These are phyloP conservation scores for Lichtheimia hyalospora DNA, from an alignment of 371 early-diverging fungal species.

Conservation along the genomic window DNA sequence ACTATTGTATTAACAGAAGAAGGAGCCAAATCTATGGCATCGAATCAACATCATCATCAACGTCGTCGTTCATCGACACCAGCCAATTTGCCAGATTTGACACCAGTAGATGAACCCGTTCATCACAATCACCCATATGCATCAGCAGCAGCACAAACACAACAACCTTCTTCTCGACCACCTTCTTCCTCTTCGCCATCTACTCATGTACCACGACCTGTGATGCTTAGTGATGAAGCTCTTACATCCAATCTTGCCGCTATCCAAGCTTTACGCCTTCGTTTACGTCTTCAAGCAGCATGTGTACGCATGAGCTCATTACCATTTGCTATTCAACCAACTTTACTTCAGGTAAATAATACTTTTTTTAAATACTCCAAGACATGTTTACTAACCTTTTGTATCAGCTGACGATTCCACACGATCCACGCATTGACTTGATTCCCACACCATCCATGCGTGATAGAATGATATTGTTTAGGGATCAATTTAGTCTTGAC, in stretches of 20 bases:
- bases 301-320: slow-evolving; percentile 20
- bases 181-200: not conserved
- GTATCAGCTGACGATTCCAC: slow-evolving; percentile 35
- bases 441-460: slow-evolving; percentile 51
- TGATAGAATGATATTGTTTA: slow-evolving; percentile 53
- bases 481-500: slow-evolving; percentile 43
- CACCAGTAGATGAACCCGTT: slow-evolving; percentile 9
- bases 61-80: slow-evolving; percentile 2
- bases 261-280: slow-evolving; percentile 27
- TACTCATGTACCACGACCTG: slow-evolving; percentile 9
- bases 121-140: not conserved
- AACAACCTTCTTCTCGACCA: not conserved
- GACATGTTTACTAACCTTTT: not conserved
- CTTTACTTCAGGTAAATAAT: slow-evolving; percentile 27
- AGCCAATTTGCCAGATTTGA: slow-evolving; percentile 9
- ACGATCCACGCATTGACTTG: slow-evolving; percentile 52
- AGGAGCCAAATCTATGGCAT: slow-evolving; percentile 25
- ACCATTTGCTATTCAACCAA: slow-evolving; percentile 30
- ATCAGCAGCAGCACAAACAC: no score
- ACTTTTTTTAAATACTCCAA: not conserved
- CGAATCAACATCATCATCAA: slow-evolving; percentile 4
- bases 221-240: slow-evolving; percentile 21
- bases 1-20: slow-evolving; percentile 41
- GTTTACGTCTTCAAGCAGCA: slow-evolving; percentile 23
- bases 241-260: slow-evolving; percentile 28